A percentile compares a stretch with the other conserved stretches of the same genome.
Conservation (phyloP, 345 rosid genomes). For the Eucalyptus decipiens region DNA sequence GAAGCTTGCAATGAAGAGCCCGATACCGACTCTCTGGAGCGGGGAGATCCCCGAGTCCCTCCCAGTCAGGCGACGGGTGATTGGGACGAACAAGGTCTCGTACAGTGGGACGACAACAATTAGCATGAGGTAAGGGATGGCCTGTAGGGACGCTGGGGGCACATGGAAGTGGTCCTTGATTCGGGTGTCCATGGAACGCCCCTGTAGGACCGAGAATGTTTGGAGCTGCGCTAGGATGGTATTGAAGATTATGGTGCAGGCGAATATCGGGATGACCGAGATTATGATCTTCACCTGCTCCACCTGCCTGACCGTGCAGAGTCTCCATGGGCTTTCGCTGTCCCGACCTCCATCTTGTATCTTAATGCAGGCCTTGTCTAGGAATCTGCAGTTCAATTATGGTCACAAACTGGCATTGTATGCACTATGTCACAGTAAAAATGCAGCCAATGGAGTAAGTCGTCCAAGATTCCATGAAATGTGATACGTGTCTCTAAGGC, state of each 20-base stretch:
- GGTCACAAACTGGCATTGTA: not conserved
- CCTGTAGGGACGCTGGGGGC: slow-evolving; percentile 95
- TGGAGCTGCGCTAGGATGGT: slow-evolving; percentile 96
- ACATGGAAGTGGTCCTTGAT: slow-evolving; percentile 57
- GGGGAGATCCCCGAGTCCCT: slow-evolving; percentile 79
- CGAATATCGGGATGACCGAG: slow-evolving; percentile 75
- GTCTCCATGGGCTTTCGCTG: slow-evolving; percentile 77
- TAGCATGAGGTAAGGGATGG: slow-evolving; percentile 89
- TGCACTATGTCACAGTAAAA: not conserved
- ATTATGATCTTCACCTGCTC: slow-evolving; percentile 82
- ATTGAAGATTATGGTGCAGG: slow-evolving; percentile 89
- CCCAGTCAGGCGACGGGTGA: slow-evolving; percentile 51
- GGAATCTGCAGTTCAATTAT: slow-evolving; percentile 25
- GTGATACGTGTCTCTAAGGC: not conserved
- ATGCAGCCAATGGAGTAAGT: not conserved
- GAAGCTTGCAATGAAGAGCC: slow-evolving; percentile 70
- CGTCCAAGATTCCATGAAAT: not conserved
- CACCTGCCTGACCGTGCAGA: slow-evolving; percentile 72
- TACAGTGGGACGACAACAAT: slow-evolving; percentile 76
- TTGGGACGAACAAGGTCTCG: slow-evolving; percentile 62
- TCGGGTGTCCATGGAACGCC: slow-evolving; percentile 64
- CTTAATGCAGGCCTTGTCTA: slow-evolving; percentile 93
- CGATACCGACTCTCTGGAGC: slow-evolving; percentile 59
- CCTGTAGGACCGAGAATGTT: slow-evolving; percentile 96
- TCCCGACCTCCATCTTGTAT: slow-evolving; percentile 25